These are phyloP conservation scores for Mycena indigotica DNA, from an alignment of 768 basidiomycete genomes.

Conservation along the genomic window DNA sequence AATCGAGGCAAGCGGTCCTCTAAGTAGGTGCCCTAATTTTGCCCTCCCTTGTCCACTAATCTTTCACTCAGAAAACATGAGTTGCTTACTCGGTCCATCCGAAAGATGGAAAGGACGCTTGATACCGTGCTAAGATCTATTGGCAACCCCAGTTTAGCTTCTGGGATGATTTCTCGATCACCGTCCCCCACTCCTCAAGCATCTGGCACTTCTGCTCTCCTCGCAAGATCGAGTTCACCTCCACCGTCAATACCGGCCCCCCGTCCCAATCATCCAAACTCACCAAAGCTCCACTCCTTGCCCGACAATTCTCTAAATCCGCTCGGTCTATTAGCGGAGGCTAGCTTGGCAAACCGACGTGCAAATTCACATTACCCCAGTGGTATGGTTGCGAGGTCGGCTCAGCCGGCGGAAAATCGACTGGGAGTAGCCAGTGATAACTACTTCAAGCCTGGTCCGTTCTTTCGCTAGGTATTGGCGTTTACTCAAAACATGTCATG, in stretches of 20 bases:
- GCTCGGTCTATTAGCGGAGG: constrained; percentile 89
- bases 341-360: constrained; percentile 74
- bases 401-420: constrained; percentile 45
- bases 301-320: constrained; percentile 94
- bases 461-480: neutral
- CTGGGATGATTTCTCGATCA: constrained; percentile 80
- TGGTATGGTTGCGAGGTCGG: constrained; percentile 41
- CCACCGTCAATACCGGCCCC: constrained; percentile 35
- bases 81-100: constrained; percentile 73
- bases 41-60: constrained; percentile 30
- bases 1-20: constrained; percentile 90
- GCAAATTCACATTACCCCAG: constrained; percentile 50
- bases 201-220: constrained; percentile 59
- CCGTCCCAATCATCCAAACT: constrained; percentile 47
- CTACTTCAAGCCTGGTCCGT: constrained; percentile 88
- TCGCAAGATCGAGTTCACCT: constrained; percentile 52
- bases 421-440: constrained; percentile 83
- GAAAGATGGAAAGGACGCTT: constrained; percentile 91
- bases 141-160: constrained; percentile 77
- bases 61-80: constrained; percentile 73
- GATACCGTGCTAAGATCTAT: constrained; percentile 90
- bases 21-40: constrained; percentile 52
- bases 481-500: constrained; percentile 11
- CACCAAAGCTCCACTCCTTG: constrained; percentile 86
- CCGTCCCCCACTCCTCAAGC: constrained; percentile 68